Conservation (phyloP, 495 filamentous ascomycete species). For the Lichina pygmaea region DNA sequence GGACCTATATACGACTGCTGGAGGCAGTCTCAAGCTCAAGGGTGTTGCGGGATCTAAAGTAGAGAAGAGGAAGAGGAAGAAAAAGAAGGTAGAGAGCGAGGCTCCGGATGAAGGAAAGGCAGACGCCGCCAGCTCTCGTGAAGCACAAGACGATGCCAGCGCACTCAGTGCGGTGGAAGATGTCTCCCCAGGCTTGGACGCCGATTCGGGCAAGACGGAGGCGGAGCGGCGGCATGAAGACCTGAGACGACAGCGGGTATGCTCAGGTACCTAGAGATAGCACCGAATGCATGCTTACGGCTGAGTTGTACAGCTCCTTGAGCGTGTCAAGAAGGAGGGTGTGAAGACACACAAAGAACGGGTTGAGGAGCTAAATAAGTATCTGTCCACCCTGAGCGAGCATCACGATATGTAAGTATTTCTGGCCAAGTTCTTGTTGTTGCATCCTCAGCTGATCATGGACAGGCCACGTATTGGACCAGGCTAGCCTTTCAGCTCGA, state of each 20-base stretch:
- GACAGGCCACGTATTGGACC: slow-evolving; percentile 47
- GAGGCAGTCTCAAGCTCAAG: slow-evolving; percentile 4
- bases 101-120: background rate
- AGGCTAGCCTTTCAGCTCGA: slow-evolving; percentile 18
- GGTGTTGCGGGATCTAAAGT: slow-evolving; percentile 3
- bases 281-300: background rate
- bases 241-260: slow-evolving; percentile 47
- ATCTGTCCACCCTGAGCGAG: slow-evolving; percentile 72
- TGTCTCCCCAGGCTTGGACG: background rate
- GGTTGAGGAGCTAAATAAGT: slow-evolving; percentile 86
- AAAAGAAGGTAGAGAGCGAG: slow-evolving; percentile 1
- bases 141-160: background rate
- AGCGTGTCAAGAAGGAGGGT: slow-evolving; percentile 57
- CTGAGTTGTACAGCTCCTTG: slow-evolving; percentile 20
- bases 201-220: slow-evolving; percentile 39
- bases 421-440: background rate
- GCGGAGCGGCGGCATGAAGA: slow-evolving; percentile 63
- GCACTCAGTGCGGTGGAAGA: background rate
- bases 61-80: slow-evolving; percentile 4
- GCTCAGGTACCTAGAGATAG: slow-evolving; percentile 9
- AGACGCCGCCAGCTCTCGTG: background rate
- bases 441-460: slow-evolving; percentile 3
- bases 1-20: slow-evolving; percentile 3
- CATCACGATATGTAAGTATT: slow-evolving; percentile 76
- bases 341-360: slow-evolving; percentile 92